phyloP scores from a whole-genome alignment of 306 rosid species.

The Lupinus albus region DNA sequence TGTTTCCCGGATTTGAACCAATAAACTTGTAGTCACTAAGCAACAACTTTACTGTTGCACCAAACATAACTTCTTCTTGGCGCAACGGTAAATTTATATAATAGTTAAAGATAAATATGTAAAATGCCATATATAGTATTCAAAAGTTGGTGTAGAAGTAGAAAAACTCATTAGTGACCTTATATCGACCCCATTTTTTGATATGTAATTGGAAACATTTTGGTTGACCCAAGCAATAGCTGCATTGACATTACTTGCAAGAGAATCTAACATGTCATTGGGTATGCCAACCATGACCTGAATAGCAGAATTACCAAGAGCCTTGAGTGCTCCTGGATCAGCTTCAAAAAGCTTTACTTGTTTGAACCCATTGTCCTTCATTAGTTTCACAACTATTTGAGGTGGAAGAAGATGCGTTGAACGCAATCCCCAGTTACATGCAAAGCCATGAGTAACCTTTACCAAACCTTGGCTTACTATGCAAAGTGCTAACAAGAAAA shows the following conservation, averaged over 20 bases:
- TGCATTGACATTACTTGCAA: conserved; percentile 62
- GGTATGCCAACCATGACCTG: conserved; percentile 92
- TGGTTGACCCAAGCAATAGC: conserved; percentile 80
- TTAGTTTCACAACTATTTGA: conserved; percentile 58
- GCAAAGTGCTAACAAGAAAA: conserved; percentile 52
- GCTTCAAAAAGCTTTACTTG: conserved; percentile 95
- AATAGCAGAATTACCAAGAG: conserved; percentile 77
- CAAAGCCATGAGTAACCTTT: conserved; percentile 59
- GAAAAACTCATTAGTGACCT: conserved; percentile 44
- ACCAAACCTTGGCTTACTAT: conserved; percentile 47
- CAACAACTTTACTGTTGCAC: too few species aligned
- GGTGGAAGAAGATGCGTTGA: conserved; percentile 75
- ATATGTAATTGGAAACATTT: conserved; percentile 71
- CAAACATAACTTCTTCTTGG: too few species aligned
- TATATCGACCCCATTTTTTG: conserved; percentile 69
- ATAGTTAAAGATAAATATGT: not conserved
- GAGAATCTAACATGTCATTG: conserved; percentile 68
- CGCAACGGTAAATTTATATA: too few species aligned
- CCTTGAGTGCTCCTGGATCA: conserved; percentile 67
- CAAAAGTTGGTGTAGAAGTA: too few species aligned
- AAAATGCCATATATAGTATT: too few species aligned
- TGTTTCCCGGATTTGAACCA: too few species aligned
- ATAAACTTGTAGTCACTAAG: too few species aligned
- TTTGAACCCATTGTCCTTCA: conserved; percentile 81
- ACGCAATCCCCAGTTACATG: conserved; percentile 85